phyloP scores from a whole-genome alignment of 2,329 filamentous ascomycete genomes.

The Paecilomyces sp. region DNA sequence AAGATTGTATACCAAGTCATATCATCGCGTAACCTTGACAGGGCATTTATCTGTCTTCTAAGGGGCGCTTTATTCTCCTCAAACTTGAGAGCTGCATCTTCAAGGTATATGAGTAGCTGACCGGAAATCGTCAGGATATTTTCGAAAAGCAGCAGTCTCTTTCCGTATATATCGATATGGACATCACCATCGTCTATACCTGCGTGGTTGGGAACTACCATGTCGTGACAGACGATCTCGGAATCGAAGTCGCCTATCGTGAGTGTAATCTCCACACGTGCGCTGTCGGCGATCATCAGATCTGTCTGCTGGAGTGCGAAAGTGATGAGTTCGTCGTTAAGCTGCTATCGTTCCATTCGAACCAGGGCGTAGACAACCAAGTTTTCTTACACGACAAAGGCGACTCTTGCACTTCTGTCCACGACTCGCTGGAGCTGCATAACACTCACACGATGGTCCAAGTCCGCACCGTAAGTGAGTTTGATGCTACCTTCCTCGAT shows the following conservation, averaged over 20 bases:
- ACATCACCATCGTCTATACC: not conserved
- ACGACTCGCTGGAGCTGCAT: not conserved
- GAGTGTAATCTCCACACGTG: not conserved
- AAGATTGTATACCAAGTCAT: not conserved
- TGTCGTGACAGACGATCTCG: not conserved
- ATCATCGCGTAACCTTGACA: not conserved
- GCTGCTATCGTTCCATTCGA: not conserved
- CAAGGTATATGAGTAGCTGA: not conserved
- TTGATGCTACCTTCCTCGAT: not conserved
- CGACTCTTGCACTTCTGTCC: not conserved
- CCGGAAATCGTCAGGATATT: not conserved
- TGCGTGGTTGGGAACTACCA: not conserved
- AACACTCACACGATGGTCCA: not conserved
- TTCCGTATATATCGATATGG: not conserved
- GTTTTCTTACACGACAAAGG: not conserved
- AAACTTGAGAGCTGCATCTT: not conserved
- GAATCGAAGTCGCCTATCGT: no score
- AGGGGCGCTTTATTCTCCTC: not conserved
- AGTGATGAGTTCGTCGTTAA: not conserved
- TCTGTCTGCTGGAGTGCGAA: not conserved
- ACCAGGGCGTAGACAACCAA: not conserved
- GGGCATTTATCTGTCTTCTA: not conserved
- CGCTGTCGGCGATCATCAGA: not conserved
- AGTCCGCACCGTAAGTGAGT: not conserved
- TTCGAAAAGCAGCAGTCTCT: not conserved